These are phyloP conservation scores for Spatholobus suberectus DNA, from an alignment of 306 rosid species.

Conservation along the genomic window DNA sequence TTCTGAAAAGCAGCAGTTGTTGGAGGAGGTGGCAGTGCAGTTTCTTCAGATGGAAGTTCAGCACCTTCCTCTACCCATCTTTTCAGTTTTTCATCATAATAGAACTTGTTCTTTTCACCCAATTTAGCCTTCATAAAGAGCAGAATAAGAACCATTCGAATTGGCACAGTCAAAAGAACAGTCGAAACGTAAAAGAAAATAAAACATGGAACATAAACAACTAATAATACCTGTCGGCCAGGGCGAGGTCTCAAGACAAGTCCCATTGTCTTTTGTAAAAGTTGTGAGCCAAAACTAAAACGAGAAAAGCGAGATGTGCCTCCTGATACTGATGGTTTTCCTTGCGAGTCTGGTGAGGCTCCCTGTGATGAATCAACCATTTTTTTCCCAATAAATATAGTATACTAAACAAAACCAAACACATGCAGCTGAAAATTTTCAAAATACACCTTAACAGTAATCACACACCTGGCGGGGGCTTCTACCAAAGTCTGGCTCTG, in stretches of 20 bases:
- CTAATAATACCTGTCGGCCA: slow-evolving; percentile 68
- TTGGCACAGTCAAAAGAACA: slow-evolving; percentile 19
- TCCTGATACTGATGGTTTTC: slow-evolving; percentile 59
- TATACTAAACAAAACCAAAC: slow-evolving; percentile 11
- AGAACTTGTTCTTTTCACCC: slow-evolving; percentile 89
- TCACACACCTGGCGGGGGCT: slow-evolving; percentile 77
- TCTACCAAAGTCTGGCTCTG: slow-evolving; percentile 95
- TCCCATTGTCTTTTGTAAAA: slow-evolving; percentile 82
- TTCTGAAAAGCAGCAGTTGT: slow-evolving; percentile 69
- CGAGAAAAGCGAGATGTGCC: slow-evolving; percentile 76
- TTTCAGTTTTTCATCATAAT: slow-evolving; percentile 86
- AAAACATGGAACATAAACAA: slow-evolving; percentile 12
- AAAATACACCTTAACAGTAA: slow-evolving; percentile 18
- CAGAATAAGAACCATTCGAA: slow-evolving; percentile 34
- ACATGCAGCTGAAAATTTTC: not conserved
- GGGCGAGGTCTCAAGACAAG: slow-evolving; percentile 79
- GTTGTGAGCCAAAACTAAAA: slow-evolving; percentile 81
- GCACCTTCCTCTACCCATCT: slow-evolving; percentile 97
- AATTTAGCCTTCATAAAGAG: slow-evolving; percentile 74
- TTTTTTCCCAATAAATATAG: slow-evolving; percentile 26
- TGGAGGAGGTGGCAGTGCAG: slow-evolving; percentile 84
- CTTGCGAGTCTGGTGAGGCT: slow-evolving; percentile 57
- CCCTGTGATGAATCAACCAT: slow-evolving; percentile 55
- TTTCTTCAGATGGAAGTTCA: slow-evolving; percentile 75
- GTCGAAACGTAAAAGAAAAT: not conserved